A percentile compares a stretch with the other conserved stretches of the same genome.
These are phyloP conservation scores for Penicillium sp. DNA, from an alignment of 2,329 filamentous ascomycete species.

Conservation along the genomic window DNA sequence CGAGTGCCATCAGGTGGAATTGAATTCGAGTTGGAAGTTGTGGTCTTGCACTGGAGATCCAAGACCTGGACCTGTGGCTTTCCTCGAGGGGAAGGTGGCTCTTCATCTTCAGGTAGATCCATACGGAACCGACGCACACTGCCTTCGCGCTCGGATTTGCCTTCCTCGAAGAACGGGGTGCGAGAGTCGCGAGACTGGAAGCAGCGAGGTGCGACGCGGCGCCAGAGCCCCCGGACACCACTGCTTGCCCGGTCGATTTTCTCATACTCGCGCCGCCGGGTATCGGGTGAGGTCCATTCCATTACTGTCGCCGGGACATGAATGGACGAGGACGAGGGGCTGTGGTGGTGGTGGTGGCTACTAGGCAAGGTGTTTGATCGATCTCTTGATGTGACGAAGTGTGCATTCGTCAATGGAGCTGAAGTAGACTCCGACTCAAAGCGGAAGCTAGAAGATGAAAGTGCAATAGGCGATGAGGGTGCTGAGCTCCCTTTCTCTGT, in stretches of 20 bases:
- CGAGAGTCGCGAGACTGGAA: slow-evolving; percentile 34
- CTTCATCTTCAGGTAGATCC: slow-evolving; percentile 41
- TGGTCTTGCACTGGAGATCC: slow-evolving; percentile 1
- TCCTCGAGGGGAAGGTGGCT: slow-evolving; percentile 1
- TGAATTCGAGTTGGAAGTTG: neutral
- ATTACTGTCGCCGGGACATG: slow-evolving; percentile 41
- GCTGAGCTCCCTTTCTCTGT: slow-evolving; percentile 17
- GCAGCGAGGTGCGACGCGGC: slow-evolving; percentile 42
- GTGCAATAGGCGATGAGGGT: slow-evolving; percentile 19
- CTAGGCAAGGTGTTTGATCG: slow-evolving; percentile 19
- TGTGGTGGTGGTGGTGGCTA: slow-evolving; percentile 17
- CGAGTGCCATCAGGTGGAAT: neutral
- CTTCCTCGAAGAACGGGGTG: slow-evolving; percentile 44
- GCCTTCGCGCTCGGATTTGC: slow-evolving; percentile 41
- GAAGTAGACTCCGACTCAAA: slow-evolving; percentile 9
- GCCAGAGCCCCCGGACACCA: slow-evolving; percentile 44
- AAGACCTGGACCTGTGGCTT: slow-evolving; percentile 10
- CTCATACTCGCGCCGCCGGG: slow-evolving; percentile 50
- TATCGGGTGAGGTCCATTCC: slow-evolving; percentile 48
- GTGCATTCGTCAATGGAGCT: neutral
- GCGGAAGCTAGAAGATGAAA: slow-evolving; percentile 15
- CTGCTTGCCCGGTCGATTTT: slow-evolving; percentile 50
- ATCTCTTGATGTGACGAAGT: slow-evolving; percentile 6
- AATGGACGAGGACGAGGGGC: slow-evolving; percentile 22
- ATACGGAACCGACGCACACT: slow-evolving; percentile 48